Evolutionary conservation across 2,329 filamentous ascomycete genomes (phyloP), one percentile per base, ranked within the genome.

Genomic region (Talaromyces islandicus): DNA sequence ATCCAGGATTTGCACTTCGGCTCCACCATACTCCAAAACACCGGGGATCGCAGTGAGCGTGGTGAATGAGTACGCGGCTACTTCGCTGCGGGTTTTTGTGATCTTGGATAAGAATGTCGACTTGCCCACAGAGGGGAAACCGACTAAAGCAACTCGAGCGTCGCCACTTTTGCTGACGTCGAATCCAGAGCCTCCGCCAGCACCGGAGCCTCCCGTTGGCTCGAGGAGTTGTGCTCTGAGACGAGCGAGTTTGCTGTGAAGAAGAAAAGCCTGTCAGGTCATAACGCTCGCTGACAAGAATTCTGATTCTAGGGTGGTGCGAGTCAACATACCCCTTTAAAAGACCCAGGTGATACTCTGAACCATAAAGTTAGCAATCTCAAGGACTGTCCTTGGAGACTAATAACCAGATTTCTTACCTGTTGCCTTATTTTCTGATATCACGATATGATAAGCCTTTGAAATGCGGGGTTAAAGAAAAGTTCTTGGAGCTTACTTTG

Each of bases 51-150:
- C 95, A 10, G 94, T 99, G 51, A 99, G 82, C 1, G 94, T 99
- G 11, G 94, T 99, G 85, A 99, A 99, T 60, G 93, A 88, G 73
- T 99, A 99, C 0, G 94, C 90, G 0, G 94, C 94, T 29, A 97
- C 92, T 74, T 97, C 93, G 56, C 92, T 96, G 71, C 91, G 92
- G 43, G 95, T 99, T 79, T 96, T 97, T 55, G 94, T 99, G 73
- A 99, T 95, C 72, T 97, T 97, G 54, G 92, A 97, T n/a, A 99
- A 76, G 72, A 99, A 97, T 0, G 94, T 99, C 2, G 94, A 99
- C 80, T 99, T 99, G 74, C 94, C 94, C 56, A 99, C 94, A 0
- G 95, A 99, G 0, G 95, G 94, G 69, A 99, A 99, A n/a, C 94
- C 94, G 58, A 99, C 95, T 2, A 99, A 85, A 1, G 95, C 92